phyloP scores from a whole-genome alignment of 768 basidiomycete genomes.

The Hygrophorus pudorinus region DNA sequence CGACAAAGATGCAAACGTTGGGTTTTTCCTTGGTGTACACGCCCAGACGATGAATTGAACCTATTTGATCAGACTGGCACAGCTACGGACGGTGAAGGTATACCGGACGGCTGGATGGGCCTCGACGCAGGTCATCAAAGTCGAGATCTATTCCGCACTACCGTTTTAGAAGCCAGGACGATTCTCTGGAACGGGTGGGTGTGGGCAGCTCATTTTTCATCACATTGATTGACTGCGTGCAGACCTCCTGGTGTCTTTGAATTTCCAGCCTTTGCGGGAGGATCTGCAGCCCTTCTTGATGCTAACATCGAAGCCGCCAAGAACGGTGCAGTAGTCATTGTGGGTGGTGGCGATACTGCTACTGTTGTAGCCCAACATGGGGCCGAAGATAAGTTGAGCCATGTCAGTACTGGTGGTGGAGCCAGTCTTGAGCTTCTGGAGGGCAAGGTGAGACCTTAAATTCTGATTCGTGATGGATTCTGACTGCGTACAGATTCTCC shows the following conservation, averaged over 20 bases:
- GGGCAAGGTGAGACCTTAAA: conserved; percentile 66
- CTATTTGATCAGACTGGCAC: conserved; percentile 39
- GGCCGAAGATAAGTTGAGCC: conserved; percentile 83
- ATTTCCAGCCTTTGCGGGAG: conserved; percentile 82
- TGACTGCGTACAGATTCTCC: conserved; percentile 47
- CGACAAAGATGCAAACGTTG: conserved; percentile 77
- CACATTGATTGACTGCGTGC: conserved; percentile 1
- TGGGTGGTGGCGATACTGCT: conserved; percentile 95
- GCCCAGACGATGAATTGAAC: background rate
- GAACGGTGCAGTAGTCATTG: conserved; percentile 84
- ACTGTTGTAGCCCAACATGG: conserved; percentile 84
- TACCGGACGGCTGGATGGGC: conserved; percentile 91
- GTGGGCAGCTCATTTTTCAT: background rate
- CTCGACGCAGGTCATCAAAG: conserved; percentile 88
- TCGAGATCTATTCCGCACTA: conserved; percentile 63
- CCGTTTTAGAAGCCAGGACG: conserved; percentile 85
- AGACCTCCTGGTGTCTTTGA: conserved; percentile 98
- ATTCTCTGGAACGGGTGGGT: conserved; percentile 92
- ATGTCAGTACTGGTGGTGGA: conserved; percentile 94
- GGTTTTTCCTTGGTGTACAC: conserved; percentile 11
- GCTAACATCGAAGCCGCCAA: conserved; percentile 81
- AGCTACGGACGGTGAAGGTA: conserved; percentile 79
- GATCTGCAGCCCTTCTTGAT: conserved; percentile 76
- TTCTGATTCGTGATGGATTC: background rate
- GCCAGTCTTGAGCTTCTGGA: conserved; percentile 93